Evolutionary conservation across 352 stramenopile genomes (phyloP).

Genomic region (Hyaloperonospora arabidopsidis): DNA sequence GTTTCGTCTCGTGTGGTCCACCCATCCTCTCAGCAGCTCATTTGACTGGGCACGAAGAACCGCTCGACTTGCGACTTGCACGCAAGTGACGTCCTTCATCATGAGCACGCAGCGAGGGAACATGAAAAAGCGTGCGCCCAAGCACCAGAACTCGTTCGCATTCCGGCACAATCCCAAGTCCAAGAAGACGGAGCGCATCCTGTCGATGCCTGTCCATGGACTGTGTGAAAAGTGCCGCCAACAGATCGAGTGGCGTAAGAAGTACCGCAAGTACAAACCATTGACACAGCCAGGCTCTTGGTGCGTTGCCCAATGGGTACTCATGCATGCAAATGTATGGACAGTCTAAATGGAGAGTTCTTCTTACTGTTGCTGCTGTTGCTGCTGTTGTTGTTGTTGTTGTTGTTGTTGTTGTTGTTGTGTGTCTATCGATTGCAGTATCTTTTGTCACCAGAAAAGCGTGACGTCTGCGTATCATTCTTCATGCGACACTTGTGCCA

Average conservation of each 20-base stretch:
- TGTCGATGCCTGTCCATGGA: slow-evolving; percentile 86
- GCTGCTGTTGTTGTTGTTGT: not conserved
- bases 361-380: slow-evolving; percentile 1
- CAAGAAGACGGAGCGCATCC: slow-evolving; percentile 94
- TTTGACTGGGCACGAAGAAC: slow-evolving; percentile 16
- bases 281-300: slow-evolving; percentile 90
- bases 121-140: slow-evolving; percentile 83
- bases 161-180: slow-evolving; percentile 98
- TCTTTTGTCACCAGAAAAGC: slow-evolving; percentile 87
- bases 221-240: slow-evolving; percentile 91
- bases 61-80: slow-evolving; percentile 1
- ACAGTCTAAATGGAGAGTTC: not conserved
- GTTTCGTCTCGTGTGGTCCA: too few species aligned
- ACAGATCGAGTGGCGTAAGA: slow-evolving; percentile 98
- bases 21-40: not conserved
- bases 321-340: too few species aligned
- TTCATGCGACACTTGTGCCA: slow-evolving; percentile 87
- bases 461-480: slow-evolving; percentile 92
- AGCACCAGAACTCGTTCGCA: slow-evolving; percentile 97
- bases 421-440: slow-evolving; percentile 43
- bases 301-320: slow-evolving; percentile 19
- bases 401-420: too few species aligned
- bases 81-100: slow-evolving; percentile 8
- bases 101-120: slow-evolving; percentile 86
- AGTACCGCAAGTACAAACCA: slow-evolving; percentile 98